These are phyloP conservation scores for Leucocoprinus leucothites DNA, from an alignment of 768 basidiomycete species.

Conservation along the genomic window DNA sequence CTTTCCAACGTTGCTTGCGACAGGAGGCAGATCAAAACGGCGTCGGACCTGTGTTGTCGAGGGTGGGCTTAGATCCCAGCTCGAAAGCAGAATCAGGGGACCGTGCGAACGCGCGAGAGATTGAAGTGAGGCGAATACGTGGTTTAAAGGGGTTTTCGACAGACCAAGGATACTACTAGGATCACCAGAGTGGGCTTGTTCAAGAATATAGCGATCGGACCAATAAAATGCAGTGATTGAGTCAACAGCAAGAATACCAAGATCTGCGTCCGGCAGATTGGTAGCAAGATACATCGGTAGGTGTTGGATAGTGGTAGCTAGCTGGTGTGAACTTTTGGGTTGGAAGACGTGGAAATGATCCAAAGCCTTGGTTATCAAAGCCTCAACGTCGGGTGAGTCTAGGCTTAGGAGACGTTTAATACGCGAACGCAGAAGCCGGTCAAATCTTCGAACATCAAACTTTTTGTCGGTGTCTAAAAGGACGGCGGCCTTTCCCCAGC, in stretches of 20 bases:
- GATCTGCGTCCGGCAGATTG: constrained; percentile 47
- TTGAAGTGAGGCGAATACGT: constrained; percentile 41
- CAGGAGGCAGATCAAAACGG: neutral
- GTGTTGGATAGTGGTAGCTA: constrained; percentile 62
- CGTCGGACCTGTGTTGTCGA: constrained; percentile 1
- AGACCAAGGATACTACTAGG: constrained; percentile 11
- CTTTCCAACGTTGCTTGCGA: neutral
- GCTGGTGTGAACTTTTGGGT: constrained; percentile 62
- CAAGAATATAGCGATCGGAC: constrained; percentile 64
- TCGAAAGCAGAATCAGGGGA: constrained; percentile 15
- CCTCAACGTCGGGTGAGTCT: constrained; percentile 15
- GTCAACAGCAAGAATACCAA: constrained; percentile 71
- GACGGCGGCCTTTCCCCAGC: constrained; percentile 63
- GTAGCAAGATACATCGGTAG: constrained; percentile 52
- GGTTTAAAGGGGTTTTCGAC: constrained; percentile 29
- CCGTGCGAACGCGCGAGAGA: constrained; percentile 10
- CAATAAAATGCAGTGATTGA: constrained; percentile 78
- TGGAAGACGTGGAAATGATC: constrained; percentile 62
- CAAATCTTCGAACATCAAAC: constrained; percentile 58
- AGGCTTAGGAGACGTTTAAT: constrained; percentile 31
- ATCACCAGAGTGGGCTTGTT: constrained; percentile 39
- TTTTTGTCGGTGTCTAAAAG: constrained; percentile 69
- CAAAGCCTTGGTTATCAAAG: constrained; percentile 31
- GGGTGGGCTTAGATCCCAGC: constrained; percentile 15
- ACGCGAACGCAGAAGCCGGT: constrained; percentile 46